Evolutionary conservation across 176 grass and related monocot species (phyloP).

Genomic region (Rhynchospora breviuscula): DNA sequence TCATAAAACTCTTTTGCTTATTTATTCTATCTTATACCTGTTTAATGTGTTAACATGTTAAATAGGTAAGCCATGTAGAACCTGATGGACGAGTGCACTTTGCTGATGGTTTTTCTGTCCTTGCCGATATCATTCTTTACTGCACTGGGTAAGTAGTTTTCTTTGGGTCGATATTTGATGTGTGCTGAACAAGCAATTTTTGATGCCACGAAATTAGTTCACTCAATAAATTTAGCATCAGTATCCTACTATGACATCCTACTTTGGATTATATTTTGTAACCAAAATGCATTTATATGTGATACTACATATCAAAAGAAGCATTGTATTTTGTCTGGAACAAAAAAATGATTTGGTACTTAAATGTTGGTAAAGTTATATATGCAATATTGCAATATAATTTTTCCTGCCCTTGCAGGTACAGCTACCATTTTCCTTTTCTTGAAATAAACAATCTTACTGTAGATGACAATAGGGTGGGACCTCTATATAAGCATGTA

Average conservation of each 20-base stretch:
- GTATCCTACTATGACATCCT: not conserved
- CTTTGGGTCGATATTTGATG: not conserved
- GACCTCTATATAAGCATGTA: conserved; percentile 69
- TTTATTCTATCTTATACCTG: not conserved
- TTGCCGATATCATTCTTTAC: conserved; percentile 64
- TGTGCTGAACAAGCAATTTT: too few relatives aligned
- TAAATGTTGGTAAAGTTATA: too few relatives aligned
- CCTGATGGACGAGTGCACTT: conserved; percentile 59
- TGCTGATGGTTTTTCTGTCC: conserved; percentile 45
- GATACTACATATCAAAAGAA: too few relatives aligned
- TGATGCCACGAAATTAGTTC: too few relatives aligned
- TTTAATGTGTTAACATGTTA: not conserved
- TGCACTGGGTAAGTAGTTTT: conserved; percentile 53
- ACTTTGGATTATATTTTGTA: not conserved
- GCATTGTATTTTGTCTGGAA: too few relatives aligned
- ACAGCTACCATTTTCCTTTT: conserved; percentile 66
- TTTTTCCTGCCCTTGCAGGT: conserved; percentile 36
- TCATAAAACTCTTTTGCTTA: not conserved
- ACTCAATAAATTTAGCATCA: too few relatives aligned
- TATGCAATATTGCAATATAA: too few relatives aligned
- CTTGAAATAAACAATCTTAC: conserved; percentile 40
- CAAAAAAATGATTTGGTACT: too few relatives aligned
- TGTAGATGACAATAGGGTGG: conserved; percentile 64
- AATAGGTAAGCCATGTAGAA: not conserved
- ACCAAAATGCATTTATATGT: too few relatives aligned